Base-by-base conservation (phyloP, 2,329 filamentous ascomycete genomes). In the Claviceps paspali region DNA sequence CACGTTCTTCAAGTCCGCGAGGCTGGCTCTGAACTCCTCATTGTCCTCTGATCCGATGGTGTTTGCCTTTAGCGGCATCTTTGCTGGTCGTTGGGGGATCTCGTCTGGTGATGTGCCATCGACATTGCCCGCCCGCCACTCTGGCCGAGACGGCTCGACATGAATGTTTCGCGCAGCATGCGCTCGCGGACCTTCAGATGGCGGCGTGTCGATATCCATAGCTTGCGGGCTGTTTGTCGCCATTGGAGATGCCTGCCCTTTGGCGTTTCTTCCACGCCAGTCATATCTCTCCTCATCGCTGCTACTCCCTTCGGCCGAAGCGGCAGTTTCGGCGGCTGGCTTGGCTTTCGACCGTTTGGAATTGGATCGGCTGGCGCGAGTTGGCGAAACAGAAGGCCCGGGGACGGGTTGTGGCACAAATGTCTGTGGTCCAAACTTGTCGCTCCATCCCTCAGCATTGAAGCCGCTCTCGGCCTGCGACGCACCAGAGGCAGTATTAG, bases 141-240 rank as follows among this genome's bases (percentile, higher is more conserved):
- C 72, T 4, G 68, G 67, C 29, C 72, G 62, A 2, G 69, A 66
- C 0, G 73, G 73, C 46, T 76, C 73, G 10, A 75, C 67, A 2
- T 64, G 63, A 27, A 76, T 73, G 27, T 67, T 71, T 22, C 73
- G 64, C 15, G 63, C 62, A 24, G 36, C 43, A 18, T 44, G 27
- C 33, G 44, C 42, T 11, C 41, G 42, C 8, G 29, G 49, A 37
- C 43, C 57, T 49, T 29, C 34, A 4, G 41, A 45, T 26, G 49
- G 54, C 35, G 72, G 70, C 4, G 68, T 64, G 47, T 79, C 75
- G 35, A 79, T 76, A 44, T 79, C 75, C 75, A 79, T 79, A 11
- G 73, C 71, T 40, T 67, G 70, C 3, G 72, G 68, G 43, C 67
- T 73, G 26, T 61, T 61, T 9, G 53, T 51, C 15, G 45, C 43